phyloP scores from a whole-genome alignment of 2,329 filamentous ascomycete species.

The Beauveria scarabaeidicola region DNA sequence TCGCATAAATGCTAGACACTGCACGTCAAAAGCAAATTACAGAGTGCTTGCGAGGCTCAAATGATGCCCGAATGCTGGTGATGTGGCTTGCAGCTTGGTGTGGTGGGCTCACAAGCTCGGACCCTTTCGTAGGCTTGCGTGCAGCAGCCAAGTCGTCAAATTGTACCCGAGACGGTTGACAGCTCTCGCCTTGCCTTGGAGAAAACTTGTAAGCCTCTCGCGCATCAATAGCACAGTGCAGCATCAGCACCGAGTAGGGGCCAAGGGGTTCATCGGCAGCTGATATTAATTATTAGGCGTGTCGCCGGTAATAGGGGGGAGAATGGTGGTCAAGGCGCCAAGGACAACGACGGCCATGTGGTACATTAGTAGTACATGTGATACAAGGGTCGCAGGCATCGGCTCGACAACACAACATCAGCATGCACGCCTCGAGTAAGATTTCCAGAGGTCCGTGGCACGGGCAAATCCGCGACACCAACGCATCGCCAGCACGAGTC shows the following conservation, averaged over 20 bases:
- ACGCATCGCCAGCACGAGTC: too few species aligned
- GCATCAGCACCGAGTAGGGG: neutral
- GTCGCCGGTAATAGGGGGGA: neutral
- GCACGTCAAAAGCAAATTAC: conserved; percentile 9
- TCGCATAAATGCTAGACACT: neutral
- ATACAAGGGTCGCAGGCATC: neutral
- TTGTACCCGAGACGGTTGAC: too few species aligned
- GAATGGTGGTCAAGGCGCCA: neutral
- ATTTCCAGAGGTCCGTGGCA: too few species aligned
- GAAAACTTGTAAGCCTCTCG: neutral
- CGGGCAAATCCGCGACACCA: too few species aligned
- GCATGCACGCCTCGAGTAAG: neutral
- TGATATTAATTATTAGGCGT: neutral
- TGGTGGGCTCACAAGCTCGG: neutral
- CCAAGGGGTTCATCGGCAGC: neutral
- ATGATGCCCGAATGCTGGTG: neutral
- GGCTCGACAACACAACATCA: neutral
- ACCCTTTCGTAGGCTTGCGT: neutral
- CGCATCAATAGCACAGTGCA: neutral
- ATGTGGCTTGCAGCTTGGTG: conserved; percentile 4
- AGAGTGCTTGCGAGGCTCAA: neutral
- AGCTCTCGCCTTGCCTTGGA: neutral
- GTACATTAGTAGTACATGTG: neutral
- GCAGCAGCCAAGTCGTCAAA: too few species aligned
- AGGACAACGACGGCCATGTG: neutral